Evolutionary conservation across 129 eudicot genomes (phyloP).

Genomic region (Oenanthe sinensis): DNA sequence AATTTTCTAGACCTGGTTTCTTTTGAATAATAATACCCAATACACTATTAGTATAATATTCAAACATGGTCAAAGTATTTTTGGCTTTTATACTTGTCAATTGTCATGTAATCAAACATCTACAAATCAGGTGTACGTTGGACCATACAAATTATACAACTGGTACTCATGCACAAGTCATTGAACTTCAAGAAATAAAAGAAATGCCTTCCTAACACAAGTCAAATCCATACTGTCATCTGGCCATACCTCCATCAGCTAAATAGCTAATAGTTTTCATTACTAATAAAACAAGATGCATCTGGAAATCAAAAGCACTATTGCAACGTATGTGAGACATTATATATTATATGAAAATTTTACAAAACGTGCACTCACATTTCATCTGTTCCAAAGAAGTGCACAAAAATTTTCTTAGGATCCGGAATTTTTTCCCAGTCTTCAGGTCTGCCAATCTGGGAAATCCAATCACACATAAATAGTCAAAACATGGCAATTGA

Average conservation of each 20-base stretch:
- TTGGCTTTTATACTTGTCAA: too few relatives aligned
- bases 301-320: background rate
- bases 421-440: slow-evolving; percentile 63
- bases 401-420: slow-evolving; percentile 24
- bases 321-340: background rate
- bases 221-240: background rate
- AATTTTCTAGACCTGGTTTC: background rate
- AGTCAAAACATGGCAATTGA: background rate
- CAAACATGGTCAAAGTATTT: background rate
- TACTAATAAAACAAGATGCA: background rate
- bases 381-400: slow-evolving; percentile 85
- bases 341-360: background rate
- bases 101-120: background rate
- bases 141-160: background rate
- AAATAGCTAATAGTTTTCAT: too few relatives aligned
- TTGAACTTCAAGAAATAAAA: background rate
- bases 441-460: slow-evolving; percentile 84
- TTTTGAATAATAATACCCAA: background rate
- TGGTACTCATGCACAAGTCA: background rate
- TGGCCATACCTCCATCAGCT: background rate
- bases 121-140: background rate
- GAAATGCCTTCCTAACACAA: background rate
- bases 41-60: background rate
- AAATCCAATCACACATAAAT: background rate
- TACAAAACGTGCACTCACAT: slow-evolving; percentile 51